Conservation (phyloP, 257 asterid species). For the Avicennia marina region DNA sequence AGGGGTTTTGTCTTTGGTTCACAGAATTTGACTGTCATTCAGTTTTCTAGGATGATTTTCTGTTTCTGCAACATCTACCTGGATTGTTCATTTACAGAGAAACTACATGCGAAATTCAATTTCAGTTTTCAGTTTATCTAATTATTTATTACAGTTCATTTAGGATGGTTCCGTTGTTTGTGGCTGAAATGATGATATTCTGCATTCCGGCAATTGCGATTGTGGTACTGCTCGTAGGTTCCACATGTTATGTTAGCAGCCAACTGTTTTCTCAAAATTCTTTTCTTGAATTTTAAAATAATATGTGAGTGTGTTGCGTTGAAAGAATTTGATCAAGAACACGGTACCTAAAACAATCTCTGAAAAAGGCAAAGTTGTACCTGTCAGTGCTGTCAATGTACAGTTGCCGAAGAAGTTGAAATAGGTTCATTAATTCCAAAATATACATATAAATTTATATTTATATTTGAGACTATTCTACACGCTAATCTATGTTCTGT, state of each 20-base stretch:
- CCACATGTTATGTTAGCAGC: background rate
- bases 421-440: constrained; percentile 9
- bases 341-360: constrained; percentile 13
- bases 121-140: too few relatives aligned
- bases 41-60: too few relatives aligned
- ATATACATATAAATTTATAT: too few relatives aligned
- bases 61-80: too few relatives aligned
- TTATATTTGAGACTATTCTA: too few relatives aligned
- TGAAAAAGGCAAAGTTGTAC: constrained; percentile 24
- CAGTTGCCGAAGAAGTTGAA: constrained; percentile 24
- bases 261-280: background rate
- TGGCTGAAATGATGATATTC: background rate
- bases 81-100: too few relatives aligned
- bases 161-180: background rate
- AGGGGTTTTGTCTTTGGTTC: too few relatives aligned
- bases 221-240: background rate
- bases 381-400: constrained; percentile 26
- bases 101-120: too few relatives aligned
- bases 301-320: too few relatives aligned
- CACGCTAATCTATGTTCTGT: background rate
- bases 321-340: constrained; percentile 16
- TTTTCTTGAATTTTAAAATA: too few relatives aligned
- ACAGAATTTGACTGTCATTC: too few relatives aligned
- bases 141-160: background rate
- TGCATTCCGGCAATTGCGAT: background rate